A percentile compares a stretch with the other conserved stretches of the same genome.
Evolutionary conservation across 768 basidiomycete genomes (phyloP).

Genomic region (Leccinum longicurvipes): DNA sequence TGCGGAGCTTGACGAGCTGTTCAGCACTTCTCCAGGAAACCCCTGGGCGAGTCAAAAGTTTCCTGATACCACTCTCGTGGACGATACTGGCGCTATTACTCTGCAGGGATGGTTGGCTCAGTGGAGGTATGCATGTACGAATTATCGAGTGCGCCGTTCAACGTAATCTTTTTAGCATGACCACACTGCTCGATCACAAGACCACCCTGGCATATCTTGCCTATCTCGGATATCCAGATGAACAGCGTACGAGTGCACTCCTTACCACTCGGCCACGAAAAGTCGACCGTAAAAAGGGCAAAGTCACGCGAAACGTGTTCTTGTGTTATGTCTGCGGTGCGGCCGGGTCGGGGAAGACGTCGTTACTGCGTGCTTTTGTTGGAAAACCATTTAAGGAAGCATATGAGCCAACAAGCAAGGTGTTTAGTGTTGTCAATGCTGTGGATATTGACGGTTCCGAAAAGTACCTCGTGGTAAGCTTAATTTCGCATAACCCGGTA

Average conservation of each 20-base stretch:
- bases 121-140: slow-evolving; percentile 72
- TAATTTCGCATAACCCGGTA: neutral
- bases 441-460: slow-evolving; percentile 94
- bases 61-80: slow-evolving; percentile 84
- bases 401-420: slow-evolving; percentile 88
- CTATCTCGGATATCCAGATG: slow-evolving; percentile 86
- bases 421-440: slow-evolving; percentile 89
- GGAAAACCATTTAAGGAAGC: slow-evolving; percentile 70
- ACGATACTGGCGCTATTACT: slow-evolving; percentile 88
- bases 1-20: slow-evolving; percentile 80
- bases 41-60: slow-evolving; percentile 95
- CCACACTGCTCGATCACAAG: slow-evolving; percentile 90
- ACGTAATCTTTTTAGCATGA: slow-evolving; percentile 63
- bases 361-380: slow-evolving; percentile 78
- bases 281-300: slow-evolving; percentile 81
- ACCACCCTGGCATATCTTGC: slow-evolving; percentile 93
- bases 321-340: slow-evolving; percentile 93
- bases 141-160: neutral
- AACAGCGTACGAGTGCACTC: slow-evolving; percentile 78
- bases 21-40: slow-evolving; percentile 93
- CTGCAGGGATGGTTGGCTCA: slow-evolving; percentile 97
- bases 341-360: slow-evolving; percentile 94
- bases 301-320: slow-evolving; percentile 88
- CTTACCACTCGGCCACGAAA: slow-evolving; percentile 83
- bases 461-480: slow-evolving; percentile 91